Evolutionary conservation across 2,329 filamentous ascomycete species (phyloP).

Genomic region (Scleromitrula shiraiana): DNA sequence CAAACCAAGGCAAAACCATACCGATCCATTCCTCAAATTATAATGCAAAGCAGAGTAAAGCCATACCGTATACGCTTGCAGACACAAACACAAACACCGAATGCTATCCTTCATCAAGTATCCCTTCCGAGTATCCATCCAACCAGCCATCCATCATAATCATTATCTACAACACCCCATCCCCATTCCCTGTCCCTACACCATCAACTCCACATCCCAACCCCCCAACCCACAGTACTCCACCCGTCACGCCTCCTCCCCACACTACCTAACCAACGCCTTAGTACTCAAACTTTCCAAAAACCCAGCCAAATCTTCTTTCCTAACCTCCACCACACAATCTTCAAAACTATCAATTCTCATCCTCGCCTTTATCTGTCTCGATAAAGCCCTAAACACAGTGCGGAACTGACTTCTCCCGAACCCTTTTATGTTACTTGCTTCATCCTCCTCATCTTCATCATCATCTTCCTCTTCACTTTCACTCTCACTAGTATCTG

Average conservation of each 20-base stretch:
- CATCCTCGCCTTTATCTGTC: slow-evolving; percentile 82
- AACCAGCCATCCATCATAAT: too few relatives aligned
- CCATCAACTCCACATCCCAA: background rate
- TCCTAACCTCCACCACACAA: slow-evolving; percentile 94
- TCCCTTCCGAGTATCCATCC: too few relatives aligned
- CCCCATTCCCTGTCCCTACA: too few relatives aligned
- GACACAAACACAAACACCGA: too few relatives aligned
- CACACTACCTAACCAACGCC: slow-evolving; percentile 61
- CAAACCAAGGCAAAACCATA: too few relatives aligned
- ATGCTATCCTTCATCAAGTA: too few relatives aligned
- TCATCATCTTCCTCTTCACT: slow-evolving; percentile 38
- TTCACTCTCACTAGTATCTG: slow-evolving; percentile 42
- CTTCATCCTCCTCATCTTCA: slow-evolving; percentile 41
- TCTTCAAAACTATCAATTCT: slow-evolving; percentile 96
- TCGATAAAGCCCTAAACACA: slow-evolving; percentile 90
- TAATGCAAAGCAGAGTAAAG: too few relatives aligned
- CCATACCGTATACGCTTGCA: too few relatives aligned
- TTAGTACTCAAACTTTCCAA: slow-evolving; percentile 89
- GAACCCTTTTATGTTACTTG: slow-evolving; percentile 52
- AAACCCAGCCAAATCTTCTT: slow-evolving; percentile 87
- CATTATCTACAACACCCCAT: too few relatives aligned
- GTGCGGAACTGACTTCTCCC: slow-evolving; percentile 86
- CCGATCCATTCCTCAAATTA: too few relatives aligned
- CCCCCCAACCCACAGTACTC: too few relatives aligned
- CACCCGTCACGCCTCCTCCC: background rate